phyloP scores from a whole-genome alignment of 352 stramenopile genomes.

The Plasmopara muralis region DNA sequence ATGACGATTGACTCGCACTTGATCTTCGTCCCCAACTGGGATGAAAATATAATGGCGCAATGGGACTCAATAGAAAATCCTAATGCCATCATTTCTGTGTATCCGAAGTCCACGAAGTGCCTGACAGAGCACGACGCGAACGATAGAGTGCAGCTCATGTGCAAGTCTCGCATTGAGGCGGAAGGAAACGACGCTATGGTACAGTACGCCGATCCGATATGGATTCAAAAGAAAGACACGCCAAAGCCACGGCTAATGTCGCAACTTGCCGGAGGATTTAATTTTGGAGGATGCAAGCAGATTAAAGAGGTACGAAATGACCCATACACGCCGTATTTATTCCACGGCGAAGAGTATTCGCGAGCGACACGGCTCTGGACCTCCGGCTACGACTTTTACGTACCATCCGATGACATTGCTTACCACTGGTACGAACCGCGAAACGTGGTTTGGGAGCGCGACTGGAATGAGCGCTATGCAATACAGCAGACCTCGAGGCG shows the following conservation, averaged over 20 bases:
- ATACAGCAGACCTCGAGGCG: conserved; percentile 70
- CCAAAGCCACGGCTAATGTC: conserved; percentile 72
- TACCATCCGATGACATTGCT: conserved; percentile 60
- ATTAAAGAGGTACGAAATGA: conserved; percentile 72
- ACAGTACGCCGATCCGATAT: conserved; percentile 63
- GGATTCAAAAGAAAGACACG: conserved; percentile 59
- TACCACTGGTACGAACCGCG: conserved; percentile 80
- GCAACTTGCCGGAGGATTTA: conserved; percentile 74
- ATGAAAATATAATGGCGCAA: conserved; percentile 62
- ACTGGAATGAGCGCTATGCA: conserved; percentile 61
- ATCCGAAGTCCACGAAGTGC: conserved; percentile 70
- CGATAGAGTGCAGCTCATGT: conserved; percentile 72
- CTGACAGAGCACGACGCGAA: conserved; percentile 44
- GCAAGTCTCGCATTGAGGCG: conserved; percentile 66
- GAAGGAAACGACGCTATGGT: conserved; percentile 66
- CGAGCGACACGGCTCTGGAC: conserved; percentile 70
- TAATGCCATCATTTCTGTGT: conserved; percentile 76
- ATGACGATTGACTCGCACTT: conserved; percentile 78
- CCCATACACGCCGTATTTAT: conserved; percentile 71
- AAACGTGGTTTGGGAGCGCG: conserved; percentile 77
- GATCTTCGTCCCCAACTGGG: conserved; percentile 69
- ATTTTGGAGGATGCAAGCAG: conserved; percentile 70
- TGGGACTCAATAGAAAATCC: conserved; percentile 66
- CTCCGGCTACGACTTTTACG: conserved; percentile 75
- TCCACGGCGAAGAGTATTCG: conserved; percentile 82